These are phyloP conservation scores for Sonneratia alba DNA, from an alignment of 345 rosid species.

Conservation along the genomic window DNA sequence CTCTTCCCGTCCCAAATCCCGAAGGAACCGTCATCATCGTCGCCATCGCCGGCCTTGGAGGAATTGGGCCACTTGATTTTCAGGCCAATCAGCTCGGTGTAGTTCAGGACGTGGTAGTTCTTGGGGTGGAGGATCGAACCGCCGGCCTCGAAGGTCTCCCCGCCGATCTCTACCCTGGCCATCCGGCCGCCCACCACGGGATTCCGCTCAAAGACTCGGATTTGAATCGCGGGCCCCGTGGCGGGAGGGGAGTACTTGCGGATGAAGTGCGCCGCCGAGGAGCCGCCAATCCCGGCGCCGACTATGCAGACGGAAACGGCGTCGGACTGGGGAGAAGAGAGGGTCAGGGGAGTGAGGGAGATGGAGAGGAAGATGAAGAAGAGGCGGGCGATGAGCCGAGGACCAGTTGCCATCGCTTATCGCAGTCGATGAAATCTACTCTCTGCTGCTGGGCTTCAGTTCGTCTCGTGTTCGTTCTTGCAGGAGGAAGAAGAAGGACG, in stretches of 20 bases:
- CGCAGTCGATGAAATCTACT: too few species aligned
- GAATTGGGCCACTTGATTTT: conserved; percentile 28
- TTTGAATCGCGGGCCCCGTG: conserved; percentile 11
- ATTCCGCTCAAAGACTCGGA: conserved; percentile 59
- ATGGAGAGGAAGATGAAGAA: conserved; percentile 16
- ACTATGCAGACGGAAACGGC: conserved; percentile 55
- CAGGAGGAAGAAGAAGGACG: too few species aligned
- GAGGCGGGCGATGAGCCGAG: not conserved
- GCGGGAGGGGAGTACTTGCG: conserved; percentile 1
- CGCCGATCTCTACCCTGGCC: conserved; percentile 51
- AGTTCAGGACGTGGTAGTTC: conserved; percentile 64
- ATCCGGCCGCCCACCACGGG: conserved; percentile 82
- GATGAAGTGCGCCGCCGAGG: conserved; percentile 85
- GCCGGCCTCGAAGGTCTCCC: conserved; percentile 79
- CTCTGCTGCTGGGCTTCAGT: too few species aligned
- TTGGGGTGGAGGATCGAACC: conserved; percentile 87
- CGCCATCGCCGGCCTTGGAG: conserved; percentile 25
- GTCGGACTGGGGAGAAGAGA: not conserved
- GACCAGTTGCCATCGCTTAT: not conserved
- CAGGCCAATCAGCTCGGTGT: conserved; percentile 37
- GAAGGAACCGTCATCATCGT: conserved; percentile 27
- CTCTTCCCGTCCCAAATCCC: conserved; percentile 77
- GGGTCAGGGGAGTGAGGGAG: conserved; percentile 13
- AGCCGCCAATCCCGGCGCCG: conserved; percentile 86
- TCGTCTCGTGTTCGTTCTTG: too few species aligned